Percentiles rank a stretch among this genome's conserved stretches.
phyloP scores from a whole-genome alignment of 495 filamentous ascomycete genomes.

The Apiosordaria backusii region DNA sequence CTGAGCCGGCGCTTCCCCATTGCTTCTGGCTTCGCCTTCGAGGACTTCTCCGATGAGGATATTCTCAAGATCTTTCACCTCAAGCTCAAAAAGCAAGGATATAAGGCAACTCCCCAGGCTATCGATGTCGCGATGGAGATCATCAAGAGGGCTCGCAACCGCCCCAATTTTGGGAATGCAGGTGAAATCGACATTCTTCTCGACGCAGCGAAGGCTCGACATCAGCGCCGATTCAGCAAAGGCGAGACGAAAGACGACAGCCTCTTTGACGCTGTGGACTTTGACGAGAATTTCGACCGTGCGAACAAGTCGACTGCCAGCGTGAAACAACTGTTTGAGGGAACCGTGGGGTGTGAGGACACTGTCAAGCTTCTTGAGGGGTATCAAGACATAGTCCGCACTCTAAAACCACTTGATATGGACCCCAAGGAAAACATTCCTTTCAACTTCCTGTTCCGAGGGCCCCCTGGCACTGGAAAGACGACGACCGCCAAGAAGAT shows the following conservation, averaged over 20 bases:
- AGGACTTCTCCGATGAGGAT: constrained; percentile 62
- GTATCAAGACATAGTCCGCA: constrained; percentile 54
- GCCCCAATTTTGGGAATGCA: constrained; percentile 59
- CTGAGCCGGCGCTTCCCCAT: constrained; percentile 66
- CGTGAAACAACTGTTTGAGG: constrained; percentile 57
- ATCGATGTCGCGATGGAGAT: constrained; percentile 48
- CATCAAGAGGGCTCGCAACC: constrained; percentile 50
- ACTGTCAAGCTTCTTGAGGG: constrained; percentile 56
- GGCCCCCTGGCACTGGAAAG: constrained; percentile 59
- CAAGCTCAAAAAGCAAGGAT: constrained; percentile 50
- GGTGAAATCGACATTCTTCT: constrained; percentile 66
- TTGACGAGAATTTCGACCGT: constrained; percentile 65
- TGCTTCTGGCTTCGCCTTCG: constrained; percentile 61
- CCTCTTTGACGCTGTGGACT: constrained; percentile 58
- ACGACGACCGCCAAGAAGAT: constrained; percentile 64
- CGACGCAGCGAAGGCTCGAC: constrained; percentile 53
- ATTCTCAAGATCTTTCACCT: constrained; percentile 56
- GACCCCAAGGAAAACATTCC: constrained; percentile 50
- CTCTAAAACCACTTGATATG: constrained; percentile 53
- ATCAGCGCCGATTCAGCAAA: constrained; percentile 50
- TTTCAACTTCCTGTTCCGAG: constrained; percentile 44
- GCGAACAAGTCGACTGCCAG: constrained; percentile 48
- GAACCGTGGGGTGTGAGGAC: constrained; percentile 62
- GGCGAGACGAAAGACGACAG: constrained; percentile 11
- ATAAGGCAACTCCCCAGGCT: constrained; percentile 41